phyloP scores from a whole-genome alignment of 371 early-diverging fungal genomes.

The Mortierella sp. region DNA sequence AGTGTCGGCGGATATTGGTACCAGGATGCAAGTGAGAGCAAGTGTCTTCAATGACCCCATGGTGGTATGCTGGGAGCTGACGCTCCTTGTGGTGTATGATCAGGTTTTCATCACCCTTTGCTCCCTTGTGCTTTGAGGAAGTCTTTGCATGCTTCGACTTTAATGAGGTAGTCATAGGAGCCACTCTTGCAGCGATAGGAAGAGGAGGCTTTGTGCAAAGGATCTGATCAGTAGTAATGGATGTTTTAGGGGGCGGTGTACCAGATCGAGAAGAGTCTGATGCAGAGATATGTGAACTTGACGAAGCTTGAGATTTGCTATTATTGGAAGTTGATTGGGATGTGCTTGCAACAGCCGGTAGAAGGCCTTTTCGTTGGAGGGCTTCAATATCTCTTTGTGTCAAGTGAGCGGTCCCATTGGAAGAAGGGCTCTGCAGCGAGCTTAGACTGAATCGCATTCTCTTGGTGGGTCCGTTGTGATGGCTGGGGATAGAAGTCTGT shows the following conservation, averaged over 20 bases:
- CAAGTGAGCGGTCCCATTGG: conserved; percentile 18
- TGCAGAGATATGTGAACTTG: conserved; percentile 7
- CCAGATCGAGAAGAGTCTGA: conserved; percentile 11
- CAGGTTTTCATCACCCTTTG: conserved; percentile 2
- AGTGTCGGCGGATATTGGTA: conserved; percentile 27
- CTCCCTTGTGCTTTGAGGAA: not conserved
- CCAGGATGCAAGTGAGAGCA: conserved; percentile 32
- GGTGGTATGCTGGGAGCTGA: conserved; percentile 27
- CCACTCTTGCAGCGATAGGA: conserved; percentile 30
- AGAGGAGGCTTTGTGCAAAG: conserved; percentile 22
- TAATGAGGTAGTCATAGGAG: conserved; percentile 11
- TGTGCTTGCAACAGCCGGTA: conserved; percentile 4
- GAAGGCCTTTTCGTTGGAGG: conserved; percentile 30
- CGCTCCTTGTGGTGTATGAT: conserved; percentile 25
- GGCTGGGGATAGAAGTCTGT: not conserved
- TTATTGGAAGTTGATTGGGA: not conserved
- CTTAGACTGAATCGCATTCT: conserved; percentile 30
- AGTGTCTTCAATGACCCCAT: conserved; percentile 38
- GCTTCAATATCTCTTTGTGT: conserved; percentile 29
- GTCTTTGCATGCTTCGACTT: conserved; percentile 4
- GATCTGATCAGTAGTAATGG: not conserved
- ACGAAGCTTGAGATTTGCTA: conserved; percentile 1
- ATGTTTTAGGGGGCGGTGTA: not conserved
- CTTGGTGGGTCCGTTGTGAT: conserved; percentile 1
- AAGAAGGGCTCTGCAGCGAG: conserved; percentile 19